Evolutionary conservation across 2,329 filamentous ascomycete genomes (phyloP).

Genomic region (Fusarium sororula): DNA sequence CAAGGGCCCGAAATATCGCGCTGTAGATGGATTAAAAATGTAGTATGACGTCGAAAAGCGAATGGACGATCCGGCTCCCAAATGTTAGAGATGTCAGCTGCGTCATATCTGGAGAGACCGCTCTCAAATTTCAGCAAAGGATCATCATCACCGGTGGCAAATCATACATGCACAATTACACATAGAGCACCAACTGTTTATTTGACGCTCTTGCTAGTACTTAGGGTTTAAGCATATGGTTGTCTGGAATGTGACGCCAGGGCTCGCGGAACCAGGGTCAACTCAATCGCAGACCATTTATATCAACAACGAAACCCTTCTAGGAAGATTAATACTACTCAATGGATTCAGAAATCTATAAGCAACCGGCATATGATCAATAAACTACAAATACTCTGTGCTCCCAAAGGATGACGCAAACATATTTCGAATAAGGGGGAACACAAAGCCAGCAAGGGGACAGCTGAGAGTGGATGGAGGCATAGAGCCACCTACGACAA

Average conservation of each 20-base stretch:
- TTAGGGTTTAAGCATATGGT: too few species aligned
- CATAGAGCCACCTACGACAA: neutral
- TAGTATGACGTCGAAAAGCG: neutral
- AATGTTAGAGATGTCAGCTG: neutral
- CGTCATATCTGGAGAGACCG: neutral
- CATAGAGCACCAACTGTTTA: too few species aligned
- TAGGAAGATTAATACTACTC: rapidly evolving
- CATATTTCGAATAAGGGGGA: too few species aligned
- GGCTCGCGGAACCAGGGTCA: too few species aligned
- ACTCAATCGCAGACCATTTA: too few species aligned
- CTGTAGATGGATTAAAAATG: neutral
- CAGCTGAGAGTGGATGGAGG: neutral
- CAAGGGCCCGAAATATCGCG: neutral
- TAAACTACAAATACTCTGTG: too few species aligned
- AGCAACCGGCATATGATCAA: neutral
- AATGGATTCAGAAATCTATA: rapidly evolving
- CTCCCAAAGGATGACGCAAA: too few species aligned
- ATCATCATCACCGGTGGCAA: neutral
- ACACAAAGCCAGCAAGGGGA: too few species aligned
- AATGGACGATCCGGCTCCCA: rapidly evolving
- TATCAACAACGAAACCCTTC: neutral
- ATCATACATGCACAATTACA: neutral
- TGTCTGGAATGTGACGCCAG: too few species aligned
- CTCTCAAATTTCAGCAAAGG: neutral
- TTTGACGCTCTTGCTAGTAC: too few species aligned